Conservation (phyloP, 371 early-diverging fungal genomes). For the Syncephalastrum monosporum region DNA sequence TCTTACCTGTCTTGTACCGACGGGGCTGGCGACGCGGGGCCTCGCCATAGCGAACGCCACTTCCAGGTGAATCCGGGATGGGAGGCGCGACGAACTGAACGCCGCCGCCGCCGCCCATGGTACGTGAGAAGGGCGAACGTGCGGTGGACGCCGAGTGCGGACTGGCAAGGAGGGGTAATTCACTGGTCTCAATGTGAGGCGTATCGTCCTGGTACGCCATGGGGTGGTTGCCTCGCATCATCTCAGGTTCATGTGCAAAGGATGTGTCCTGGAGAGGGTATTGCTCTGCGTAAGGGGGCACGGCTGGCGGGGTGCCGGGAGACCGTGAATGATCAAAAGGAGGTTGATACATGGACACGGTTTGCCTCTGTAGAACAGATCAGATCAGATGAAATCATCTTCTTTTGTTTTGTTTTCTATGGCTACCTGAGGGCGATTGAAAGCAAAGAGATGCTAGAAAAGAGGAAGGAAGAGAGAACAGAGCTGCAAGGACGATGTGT, state of each 20-base stretch:
- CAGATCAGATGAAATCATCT: too few relatives aligned
- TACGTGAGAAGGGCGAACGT: constrained; percentile 16
- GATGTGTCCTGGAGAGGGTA: constrained; percentile 22
- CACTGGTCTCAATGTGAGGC: constrained; percentile 8
- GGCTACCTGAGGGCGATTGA: too few relatives aligned
- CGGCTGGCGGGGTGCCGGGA: neutral
- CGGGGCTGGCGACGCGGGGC: constrained; percentile 57
- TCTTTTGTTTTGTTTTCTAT: too few relatives aligned
- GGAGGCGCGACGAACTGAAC: constrained; percentile 19
- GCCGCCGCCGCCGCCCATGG: constrained; percentile 17
- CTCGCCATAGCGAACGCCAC: constrained; percentile 44
- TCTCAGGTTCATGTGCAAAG: constrained; percentile 13
- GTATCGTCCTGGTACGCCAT: constrained; percentile 12
- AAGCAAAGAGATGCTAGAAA: too few relatives aligned
- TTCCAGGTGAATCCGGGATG: constrained; percentile 24
- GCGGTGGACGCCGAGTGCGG: constrained; percentile 3
- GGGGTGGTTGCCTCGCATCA: constrained; percentile 18
- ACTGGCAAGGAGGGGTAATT: constrained; percentile 22
- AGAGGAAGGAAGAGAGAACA: too few relatives aligned
- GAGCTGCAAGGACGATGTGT: too few relatives aligned
- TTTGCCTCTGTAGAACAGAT: too few relatives aligned
- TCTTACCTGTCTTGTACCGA: constrained; percentile 60
- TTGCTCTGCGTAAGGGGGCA: constrained; percentile 20
- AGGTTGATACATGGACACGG: too few relatives aligned
- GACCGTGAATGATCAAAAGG: too few relatives aligned